Base-by-base conservation (phyloP, 306 rosid genomes). In the Fragaria ananassa region DNA sequence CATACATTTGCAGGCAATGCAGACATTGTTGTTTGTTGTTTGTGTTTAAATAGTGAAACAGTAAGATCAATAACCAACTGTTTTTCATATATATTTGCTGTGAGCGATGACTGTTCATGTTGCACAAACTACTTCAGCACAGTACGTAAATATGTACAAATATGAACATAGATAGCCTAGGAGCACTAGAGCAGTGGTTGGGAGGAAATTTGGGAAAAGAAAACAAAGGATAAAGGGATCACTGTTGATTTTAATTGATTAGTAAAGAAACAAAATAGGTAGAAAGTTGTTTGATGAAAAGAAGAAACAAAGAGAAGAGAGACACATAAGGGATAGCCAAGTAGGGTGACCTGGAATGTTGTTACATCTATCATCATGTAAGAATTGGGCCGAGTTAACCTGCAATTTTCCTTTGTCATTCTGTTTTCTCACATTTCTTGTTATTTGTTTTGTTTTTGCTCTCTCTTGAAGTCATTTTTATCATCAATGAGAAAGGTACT, bases 1-100 rank as follows among this genome's bases (percentile, higher is more conserved):
- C 81, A 81, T 64, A 84, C 84, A 79, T 94, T 91, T 56, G 97
- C 96, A 17, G 80, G 88, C 82, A 84, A 79, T 72, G 93, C 98
- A 9, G 97, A 94, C 86, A 91, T 94, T 51, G 85, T 91, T 68
- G 95, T 91, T 81, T 91, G 97, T 78, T 94, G 98, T 86, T 53
- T 94, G 80, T 6, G 18, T 42, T 85, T 85, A 74, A 91, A 91
- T 81, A 74, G 72, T 17, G 87, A 94, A 87, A 94, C 98, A 80
- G 98, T 94, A 70, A 64, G 80, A 72, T 76, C 47, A 29, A 79
- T 45, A 35, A n/a, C 64, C 76, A 76, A 54, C 19, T 45, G 9
- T 61, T 29, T n/a, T 3, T 21, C 23, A 37, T 49, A 4, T 65
- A n/a, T 10, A 53, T 76, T 18, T 51, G 23, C 18, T 37, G 17